These are phyloP conservation scores for Penicillium fuscoglaucum DNA, from an alignment of 2,329 filamentous ascomycete species.

Conservation along the genomic window DNA sequence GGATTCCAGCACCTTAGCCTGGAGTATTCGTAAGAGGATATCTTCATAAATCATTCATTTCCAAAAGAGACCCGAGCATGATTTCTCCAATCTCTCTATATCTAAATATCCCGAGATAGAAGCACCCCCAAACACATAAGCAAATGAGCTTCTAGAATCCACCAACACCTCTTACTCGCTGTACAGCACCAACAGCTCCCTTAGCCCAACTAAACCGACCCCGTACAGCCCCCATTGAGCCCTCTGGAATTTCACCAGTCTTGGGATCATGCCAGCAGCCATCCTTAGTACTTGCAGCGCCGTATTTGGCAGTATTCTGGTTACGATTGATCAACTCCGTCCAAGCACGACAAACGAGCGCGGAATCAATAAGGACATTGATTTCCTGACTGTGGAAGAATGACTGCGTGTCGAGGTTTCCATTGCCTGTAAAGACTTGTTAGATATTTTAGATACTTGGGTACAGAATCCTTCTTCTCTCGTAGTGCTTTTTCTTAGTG, in stretches of 20 bases:
- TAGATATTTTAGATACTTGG: not conserved
- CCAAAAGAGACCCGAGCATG: not conserved
- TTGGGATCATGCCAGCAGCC: constrained; percentile 62
- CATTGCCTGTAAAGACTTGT: constrained; percentile 51
- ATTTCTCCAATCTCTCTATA: not conserved
- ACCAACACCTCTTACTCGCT: constrained; percentile 58
- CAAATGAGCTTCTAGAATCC: constrained; percentile 50
- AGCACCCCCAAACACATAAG: not conserved
- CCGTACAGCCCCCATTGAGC: constrained; percentile 54
- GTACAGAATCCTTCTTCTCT: not conserved
- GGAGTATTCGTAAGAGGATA: not conserved
- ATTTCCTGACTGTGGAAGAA: constrained; percentile 79
- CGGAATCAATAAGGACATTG: constrained; percentile 71
- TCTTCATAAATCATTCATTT: not conserved
- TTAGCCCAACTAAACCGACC: constrained; percentile 60
- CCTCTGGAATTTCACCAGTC: constrained; percentile 49
- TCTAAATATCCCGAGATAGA: not conserved
- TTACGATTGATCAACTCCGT: constrained; percentile 62
- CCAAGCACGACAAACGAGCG: constrained; percentile 62
- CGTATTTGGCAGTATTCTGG: constrained; percentile 65
- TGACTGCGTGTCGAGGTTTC: constrained; percentile 78
- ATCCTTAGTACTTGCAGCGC: constrained; percentile 55
- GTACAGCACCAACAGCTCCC: constrained; percentile 58
- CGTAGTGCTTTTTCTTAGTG: not conserved
- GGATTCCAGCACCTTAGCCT: not conserved